Percentiles rank a stretch among this genome's conserved stretches.
Evolutionary conservation across 2,329 filamentous ascomycete genomes (phyloP).

Genomic region (Colletotrichum aenigma): DNA sequence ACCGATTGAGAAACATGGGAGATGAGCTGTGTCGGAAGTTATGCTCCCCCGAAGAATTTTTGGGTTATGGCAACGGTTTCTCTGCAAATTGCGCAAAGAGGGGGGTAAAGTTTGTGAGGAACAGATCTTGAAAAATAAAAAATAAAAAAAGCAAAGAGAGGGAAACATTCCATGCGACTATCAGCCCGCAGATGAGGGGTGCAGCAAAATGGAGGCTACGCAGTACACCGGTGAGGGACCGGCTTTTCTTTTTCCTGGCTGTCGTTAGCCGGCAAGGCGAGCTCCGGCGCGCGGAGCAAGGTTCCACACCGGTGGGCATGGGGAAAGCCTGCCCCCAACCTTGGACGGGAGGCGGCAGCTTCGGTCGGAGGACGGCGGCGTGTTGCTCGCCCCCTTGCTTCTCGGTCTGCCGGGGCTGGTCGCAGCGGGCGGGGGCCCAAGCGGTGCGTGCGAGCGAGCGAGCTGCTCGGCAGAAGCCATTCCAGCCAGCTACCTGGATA

Average conservation of each 20-base stretch:
- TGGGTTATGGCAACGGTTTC: neutral
- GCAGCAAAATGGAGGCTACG: neutral
- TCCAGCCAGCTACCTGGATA: neutral
- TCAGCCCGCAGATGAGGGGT: neutral
- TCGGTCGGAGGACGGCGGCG: neutral
- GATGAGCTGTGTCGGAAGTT: neutral
- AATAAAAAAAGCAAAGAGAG: neutral
- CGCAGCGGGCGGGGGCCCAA: neutral
- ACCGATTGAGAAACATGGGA: neutral
- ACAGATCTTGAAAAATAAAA: no score
- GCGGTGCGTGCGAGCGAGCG: neutral
- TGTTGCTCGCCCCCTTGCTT: neutral
- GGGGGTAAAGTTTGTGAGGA: neutral
- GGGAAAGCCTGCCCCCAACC: neutral
- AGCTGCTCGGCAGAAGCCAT: neutral
- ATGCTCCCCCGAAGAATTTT: neutral
- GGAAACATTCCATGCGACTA: neutral
- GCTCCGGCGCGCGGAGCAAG: neutral
- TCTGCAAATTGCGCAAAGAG: neutral
- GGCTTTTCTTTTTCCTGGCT: slow-evolving; percentile 2
- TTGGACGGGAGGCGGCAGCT: neutral
- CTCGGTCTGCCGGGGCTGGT: neutral
- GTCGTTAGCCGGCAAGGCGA: slow-evolving; percentile 1
- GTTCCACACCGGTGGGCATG: slow-evolving; percentile 2
- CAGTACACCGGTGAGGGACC: slow-evolving; percentile 1